Conservation (phyloP, 2,329 filamentous ascomycete species). For the Dothideomycetidae sp. region DNA sequence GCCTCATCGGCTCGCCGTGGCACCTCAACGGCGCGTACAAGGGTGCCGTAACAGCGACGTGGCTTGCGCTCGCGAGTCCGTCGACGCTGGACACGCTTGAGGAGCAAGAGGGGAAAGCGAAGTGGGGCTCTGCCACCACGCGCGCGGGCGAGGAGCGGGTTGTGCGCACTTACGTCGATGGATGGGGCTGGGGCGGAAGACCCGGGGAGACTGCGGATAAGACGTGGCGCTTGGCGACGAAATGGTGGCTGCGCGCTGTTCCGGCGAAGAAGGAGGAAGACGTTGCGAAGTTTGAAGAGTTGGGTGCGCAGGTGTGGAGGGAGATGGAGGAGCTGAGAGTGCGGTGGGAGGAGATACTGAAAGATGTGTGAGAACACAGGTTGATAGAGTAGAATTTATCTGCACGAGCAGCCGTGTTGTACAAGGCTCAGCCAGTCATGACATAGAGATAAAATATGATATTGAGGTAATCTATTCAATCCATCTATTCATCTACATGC, state of each 20-base stretch:
- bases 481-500: slow-evolving; percentile 13
- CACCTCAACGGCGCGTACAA: slow-evolving; percentile 63
- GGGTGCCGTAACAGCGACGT: slow-evolving; percentile 62
- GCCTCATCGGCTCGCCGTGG: slow-evolving; percentile 77
- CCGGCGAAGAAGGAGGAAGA: slow-evolving; percentile 45
- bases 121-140: slow-evolving; percentile 73
- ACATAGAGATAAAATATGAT: background rate
- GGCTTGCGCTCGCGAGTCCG: slow-evolving; percentile 57
- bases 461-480: too few relatives aligned
- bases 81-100: slow-evolving; percentile 45
- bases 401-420: slow-evolving; percentile 12
- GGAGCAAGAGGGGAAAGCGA: slow-evolving; percentile 41
- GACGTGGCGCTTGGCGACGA: slow-evolving; percentile 32
- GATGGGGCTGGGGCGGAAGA: slow-evolving; percentile 58
- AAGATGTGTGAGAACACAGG: slow-evolving; percentile 14
- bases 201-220: slow-evolving; percentile 33
- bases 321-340: slow-evolving; percentile 24
- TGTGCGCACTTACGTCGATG: slow-evolving; percentile 68
- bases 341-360: slow-evolving; percentile 21
- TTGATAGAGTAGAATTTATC: too few relatives aligned
- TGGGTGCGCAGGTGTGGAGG: slow-evolving; percentile 44
- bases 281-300: slow-evolving; percentile 54
- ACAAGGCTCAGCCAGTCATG: background rate
- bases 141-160: slow-evolving; percentile 44
- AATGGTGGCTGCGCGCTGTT: slow-evolving; percentile 45